Percentiles rank a stretch among this genome's conserved stretches.
phyloP scores from a whole-genome alignment of 768 basidiomycete genomes.

The Russula dissimulans region DNA sequence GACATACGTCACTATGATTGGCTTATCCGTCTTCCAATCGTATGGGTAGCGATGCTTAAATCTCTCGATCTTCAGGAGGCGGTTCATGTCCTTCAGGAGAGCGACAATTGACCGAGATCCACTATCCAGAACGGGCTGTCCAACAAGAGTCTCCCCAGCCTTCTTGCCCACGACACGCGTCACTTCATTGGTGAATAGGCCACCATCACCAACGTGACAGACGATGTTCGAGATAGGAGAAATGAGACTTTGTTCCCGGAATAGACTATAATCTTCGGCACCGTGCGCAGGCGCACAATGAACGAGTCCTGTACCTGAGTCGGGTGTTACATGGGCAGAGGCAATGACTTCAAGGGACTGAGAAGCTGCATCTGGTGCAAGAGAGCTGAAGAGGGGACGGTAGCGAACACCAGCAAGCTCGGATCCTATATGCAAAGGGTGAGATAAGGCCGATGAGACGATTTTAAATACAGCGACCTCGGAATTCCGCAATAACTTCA shows the following conservation, averaged over 20 bases:
- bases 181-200: conserved; percentile 57
- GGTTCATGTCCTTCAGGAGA: conserved; percentile 46
- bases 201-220: conserved; percentile 77
- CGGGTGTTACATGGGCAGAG: conserved; percentile 69
- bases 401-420: conserved; percentile 57
- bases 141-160: conserved; percentile 41
- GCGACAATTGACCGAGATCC: conserved; percentile 62
- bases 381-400: conserved; percentile 45
- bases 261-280: conserved; percentile 79
- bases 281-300: conserved; percentile 96
- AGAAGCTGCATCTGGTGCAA: conserved; percentile 6
- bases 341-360: conserved; percentile 39
- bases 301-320: conserved; percentile 91
- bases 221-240: conserved; percentile 37
- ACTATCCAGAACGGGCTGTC: conserved; percentile 61
- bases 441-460: not conserved
- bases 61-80: conserved; percentile 55
- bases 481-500: conserved; percentile 28
- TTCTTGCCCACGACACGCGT: conserved; percentile 46
- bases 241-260: conserved; percentile 49
- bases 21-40: conserved; percentile 93
- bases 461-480: not conserved
- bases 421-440: conserved; percentile 26
- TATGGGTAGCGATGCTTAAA: conserved; percentile 89
- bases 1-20: conserved; percentile 80